phyloP scores from a whole-genome alignment of 352 stramenopile genomes.

The Achlya hypogyna region DNA sequence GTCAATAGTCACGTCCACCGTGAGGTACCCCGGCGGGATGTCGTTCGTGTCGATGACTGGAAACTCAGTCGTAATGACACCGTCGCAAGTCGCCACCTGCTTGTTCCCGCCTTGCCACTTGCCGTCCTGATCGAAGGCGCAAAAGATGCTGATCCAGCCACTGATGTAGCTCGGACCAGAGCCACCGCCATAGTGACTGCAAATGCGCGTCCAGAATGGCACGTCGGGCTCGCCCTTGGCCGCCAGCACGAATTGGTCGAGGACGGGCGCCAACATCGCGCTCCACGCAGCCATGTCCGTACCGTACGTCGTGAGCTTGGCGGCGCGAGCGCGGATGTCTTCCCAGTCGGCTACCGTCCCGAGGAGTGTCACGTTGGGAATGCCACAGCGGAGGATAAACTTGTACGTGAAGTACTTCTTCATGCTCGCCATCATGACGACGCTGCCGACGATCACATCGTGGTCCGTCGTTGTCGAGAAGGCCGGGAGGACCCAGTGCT shows the following conservation, averaged over 20 bases:
- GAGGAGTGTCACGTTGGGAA: conserved; percentile 6
- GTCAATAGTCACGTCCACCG: conserved; percentile 11
- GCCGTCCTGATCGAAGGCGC: too few species aligned
- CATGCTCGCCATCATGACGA: conserved; percentile 13
- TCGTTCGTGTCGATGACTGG: conserved; percentile 8
- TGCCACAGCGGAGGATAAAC: not conserved
- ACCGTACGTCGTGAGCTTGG: not conserved
- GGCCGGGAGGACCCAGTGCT: not conserved
- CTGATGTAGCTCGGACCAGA: too few species aligned
- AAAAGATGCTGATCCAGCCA: too few species aligned
- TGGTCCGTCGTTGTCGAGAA: conserved; percentile 7
- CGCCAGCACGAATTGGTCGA: conserved; percentile 3
- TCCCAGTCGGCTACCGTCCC: conserved; percentile 10
- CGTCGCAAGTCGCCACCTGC: too few species aligned
- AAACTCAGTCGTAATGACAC: too few species aligned
- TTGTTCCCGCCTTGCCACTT: too few species aligned
- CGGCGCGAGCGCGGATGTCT: not conserved
- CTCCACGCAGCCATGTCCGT: not conserved
- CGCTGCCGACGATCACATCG: conserved; percentile 7
- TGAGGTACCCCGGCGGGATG: conserved; percentile 1
- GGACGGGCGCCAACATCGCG: not conserved
- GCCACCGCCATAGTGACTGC: not conserved
- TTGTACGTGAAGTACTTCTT: conserved; percentile 8
- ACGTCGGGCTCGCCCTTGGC: not conserved
- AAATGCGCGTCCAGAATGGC: conserved; percentile 5